These are phyloP conservation scores for Cadophora sp. DNA, from an alignment of 2,329 filamentous ascomycete genomes.

Conservation along the genomic window DNA sequence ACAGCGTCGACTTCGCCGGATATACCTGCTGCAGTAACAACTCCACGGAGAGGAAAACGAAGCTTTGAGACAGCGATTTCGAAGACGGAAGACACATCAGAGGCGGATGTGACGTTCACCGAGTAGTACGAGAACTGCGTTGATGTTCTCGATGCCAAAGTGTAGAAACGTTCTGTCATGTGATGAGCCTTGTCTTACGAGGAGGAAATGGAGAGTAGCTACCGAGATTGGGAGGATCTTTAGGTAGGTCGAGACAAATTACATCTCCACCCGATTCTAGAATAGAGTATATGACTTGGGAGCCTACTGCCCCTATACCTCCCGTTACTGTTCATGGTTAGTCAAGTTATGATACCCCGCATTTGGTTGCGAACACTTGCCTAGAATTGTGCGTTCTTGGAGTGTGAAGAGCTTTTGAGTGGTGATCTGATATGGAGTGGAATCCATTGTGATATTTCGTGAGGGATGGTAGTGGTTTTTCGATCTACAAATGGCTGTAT, in stretches of 20 bases:
- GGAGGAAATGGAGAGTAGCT: neutral
- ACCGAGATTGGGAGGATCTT: neutral
- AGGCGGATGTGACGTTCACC: neutral
- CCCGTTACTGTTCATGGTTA: neutral
- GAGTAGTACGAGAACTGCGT: neutral
- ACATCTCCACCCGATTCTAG: neutral
- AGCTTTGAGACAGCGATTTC: neutral
- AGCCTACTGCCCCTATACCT: neutral
- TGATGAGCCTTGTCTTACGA: neutral
- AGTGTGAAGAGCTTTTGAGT: neutral
- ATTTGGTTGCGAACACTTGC: neutral
- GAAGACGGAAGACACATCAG: neutral
- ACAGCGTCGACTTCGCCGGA: slow-evolving; percentile 54
- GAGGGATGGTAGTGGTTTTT: too few relatives aligned
- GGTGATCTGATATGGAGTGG: neutral
- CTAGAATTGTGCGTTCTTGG: neutral
- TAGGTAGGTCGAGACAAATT: neutral
- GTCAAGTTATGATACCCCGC: too few relatives aligned
- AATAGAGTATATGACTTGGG: neutral
- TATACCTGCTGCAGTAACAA: slow-evolving; percentile 56
- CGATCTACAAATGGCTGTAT: too few relatives aligned
- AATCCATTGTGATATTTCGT: too few relatives aligned
- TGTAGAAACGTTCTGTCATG: neutral
- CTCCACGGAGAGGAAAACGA: neutral
- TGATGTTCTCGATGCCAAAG: neutral